A percentile compares a stretch with the other conserved stretches of the same genome.
Conservation (phyloP, 192 early-diverging fungal species). For the Backusella luteola region DNA sequence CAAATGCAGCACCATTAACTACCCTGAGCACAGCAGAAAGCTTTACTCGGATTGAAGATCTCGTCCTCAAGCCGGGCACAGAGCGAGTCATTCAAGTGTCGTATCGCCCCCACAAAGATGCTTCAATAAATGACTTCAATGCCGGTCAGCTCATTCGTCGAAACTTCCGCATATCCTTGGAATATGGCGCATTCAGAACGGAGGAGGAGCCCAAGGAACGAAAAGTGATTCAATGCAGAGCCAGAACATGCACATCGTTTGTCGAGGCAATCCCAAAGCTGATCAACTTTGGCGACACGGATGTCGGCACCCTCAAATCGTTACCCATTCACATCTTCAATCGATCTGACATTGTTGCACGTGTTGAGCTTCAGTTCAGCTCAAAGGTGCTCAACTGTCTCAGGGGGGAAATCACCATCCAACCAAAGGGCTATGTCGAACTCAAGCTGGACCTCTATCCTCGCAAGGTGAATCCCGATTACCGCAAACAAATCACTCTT, state of each 20-base stretch:
- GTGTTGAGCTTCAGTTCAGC: slow-evolving; percentile 81
- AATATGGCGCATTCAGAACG: slow-evolving; percentile 47
- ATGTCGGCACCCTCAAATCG: slow-evolving; percentile 91
- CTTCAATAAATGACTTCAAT: slow-evolving; percentile 58
- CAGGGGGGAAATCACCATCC: slow-evolving; percentile 69
- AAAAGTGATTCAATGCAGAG: slow-evolving; percentile 87
- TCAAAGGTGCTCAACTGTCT: slow-evolving; percentile 91
- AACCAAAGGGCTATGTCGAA: slow-evolving; percentile 72
- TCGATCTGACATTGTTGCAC: slow-evolving; percentile 80
- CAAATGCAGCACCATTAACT: background rate
- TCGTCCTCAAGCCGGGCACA: slow-evolving; percentile 78
- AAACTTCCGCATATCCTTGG: slow-evolving; percentile 70
- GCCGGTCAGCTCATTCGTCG: slow-evolving; percentile 69
- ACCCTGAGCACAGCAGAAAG: slow-evolving; percentile 15
- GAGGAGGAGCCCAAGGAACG: slow-evolving; percentile 48
- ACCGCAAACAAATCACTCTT: slow-evolving; percentile 94
- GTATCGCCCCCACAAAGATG: slow-evolving; percentile 69
- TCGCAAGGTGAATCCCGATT: slow-evolving; percentile 96
- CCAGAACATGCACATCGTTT: slow-evolving; percentile 89
- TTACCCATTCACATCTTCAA: slow-evolving; percentile 80
- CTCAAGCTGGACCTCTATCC: slow-evolving; percentile 95
- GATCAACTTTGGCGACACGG: slow-evolving; percentile 94
- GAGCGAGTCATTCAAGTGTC: slow-evolving; percentile 82
- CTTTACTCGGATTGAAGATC: slow-evolving; percentile 79
- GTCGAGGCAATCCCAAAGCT: slow-evolving; percentile 81